Percentiles rank a stretch among this genome's conserved stretches.
phyloP scores from a whole-genome alignment of 2,329 filamentous ascomycete genomes.

The Monosporascus ibericus region DNA sequence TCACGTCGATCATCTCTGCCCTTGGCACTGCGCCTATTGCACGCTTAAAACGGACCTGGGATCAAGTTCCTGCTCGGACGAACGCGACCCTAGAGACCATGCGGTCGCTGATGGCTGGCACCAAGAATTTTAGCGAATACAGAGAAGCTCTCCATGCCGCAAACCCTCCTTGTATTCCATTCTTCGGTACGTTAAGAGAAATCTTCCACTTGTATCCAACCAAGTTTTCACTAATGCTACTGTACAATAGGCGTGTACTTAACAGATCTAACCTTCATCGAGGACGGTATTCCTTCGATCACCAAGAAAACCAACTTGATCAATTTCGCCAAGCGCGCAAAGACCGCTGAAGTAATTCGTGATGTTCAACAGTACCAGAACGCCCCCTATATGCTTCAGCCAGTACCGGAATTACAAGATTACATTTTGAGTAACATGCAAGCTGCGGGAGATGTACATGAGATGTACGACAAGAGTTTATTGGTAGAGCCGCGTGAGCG shows the following conservation, averaged over 20 bases:
- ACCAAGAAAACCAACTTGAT: slow-evolving; percentile 96
- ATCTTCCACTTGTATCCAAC: background rate
- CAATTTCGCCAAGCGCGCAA: slow-evolving; percentile 97
- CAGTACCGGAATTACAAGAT: slow-evolving; percentile 87
- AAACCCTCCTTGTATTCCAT: slow-evolving; percentile 95
- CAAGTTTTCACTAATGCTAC: slow-evolving; percentile 3
- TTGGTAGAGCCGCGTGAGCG: slow-evolving; percentile 89
- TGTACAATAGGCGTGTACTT: slow-evolving; percentile 72
- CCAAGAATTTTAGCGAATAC: slow-evolving; percentile 97
- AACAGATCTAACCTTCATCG: slow-evolving; percentile 96
- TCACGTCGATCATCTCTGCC: slow-evolving; percentile 96
- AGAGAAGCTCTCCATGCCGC: slow-evolving; percentile 86
- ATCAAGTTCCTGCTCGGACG: slow-evolving; percentile 82
- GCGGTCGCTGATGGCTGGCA: slow-evolving; percentile 92
- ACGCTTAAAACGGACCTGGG: slow-evolving; percentile 89
- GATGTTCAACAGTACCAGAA: slow-evolving; percentile 99
- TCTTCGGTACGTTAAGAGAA: slow-evolving; percentile 65
- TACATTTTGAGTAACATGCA: slow-evolving; percentile 97
- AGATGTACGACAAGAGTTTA: slow-evolving; percentile 98
- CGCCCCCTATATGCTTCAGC: slow-evolving; percentile 85
- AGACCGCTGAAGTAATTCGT: slow-evolving; percentile 96
- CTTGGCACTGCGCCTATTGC: slow-evolving; percentile 92
- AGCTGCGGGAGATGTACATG: slow-evolving; percentile 89
- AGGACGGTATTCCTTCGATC: slow-evolving; percentile 93
- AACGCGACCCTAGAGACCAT: slow-evolving; percentile 78